Evolutionary conservation across 108 stramenopile species (phyloP).

Genomic region (Pseudonitzschia pungens): DNA sequence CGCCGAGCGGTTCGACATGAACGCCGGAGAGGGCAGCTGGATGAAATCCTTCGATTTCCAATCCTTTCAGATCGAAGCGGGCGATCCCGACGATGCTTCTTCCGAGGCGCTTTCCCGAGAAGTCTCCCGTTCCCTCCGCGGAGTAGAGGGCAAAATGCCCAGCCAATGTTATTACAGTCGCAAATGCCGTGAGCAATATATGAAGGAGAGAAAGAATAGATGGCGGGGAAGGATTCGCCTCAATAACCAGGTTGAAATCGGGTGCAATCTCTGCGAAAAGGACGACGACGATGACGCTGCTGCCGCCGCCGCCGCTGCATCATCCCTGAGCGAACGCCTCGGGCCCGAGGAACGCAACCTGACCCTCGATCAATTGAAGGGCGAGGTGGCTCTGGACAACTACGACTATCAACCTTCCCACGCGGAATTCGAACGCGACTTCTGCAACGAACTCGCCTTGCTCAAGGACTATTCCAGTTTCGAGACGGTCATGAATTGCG

Average conservation of each 20-base stretch:
- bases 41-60: not conserved
- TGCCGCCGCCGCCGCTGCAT: no score
- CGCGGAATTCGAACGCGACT: not conserved
- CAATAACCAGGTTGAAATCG: not conserved
- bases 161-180: not conserved
- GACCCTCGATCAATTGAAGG: slow-evolving; percentile 1
- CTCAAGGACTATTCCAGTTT: not conserved
- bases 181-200: not conserved
- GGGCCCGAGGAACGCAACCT: not conserved
- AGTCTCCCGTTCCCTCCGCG: not conserved
- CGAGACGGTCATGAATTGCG: not conserved
- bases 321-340: no score
- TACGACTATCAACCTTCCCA: not conserved
- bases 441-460: not conserved
- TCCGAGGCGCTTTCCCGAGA: not conserved
- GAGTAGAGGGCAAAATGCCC: not conserved
- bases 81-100: not conserved
- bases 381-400: not conserved
- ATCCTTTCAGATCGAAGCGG: not conserved
- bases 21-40: not conserved
- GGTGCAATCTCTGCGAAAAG: not conserved
- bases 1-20: not conserved
- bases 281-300: not conserved
- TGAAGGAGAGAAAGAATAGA: not conserved
- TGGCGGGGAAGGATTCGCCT: not conserved